Base-by-base conservation (phyloP, 2,329 filamentous ascomycete genomes). In the Fusarium sp. region DNA sequence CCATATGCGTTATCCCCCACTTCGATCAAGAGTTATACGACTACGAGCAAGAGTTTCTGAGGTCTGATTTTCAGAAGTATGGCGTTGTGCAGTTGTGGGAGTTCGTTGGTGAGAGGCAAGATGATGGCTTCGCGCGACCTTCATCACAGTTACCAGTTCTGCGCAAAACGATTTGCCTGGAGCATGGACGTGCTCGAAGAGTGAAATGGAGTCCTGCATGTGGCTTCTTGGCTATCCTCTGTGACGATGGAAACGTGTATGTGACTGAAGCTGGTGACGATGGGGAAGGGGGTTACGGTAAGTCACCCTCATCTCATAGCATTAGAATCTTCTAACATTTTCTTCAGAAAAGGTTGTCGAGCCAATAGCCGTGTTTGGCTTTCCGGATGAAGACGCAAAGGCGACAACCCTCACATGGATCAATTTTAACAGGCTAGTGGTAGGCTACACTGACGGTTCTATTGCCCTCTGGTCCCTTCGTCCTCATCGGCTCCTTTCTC, bases 391-490 rank as follows among this genome's bases (percentile, higher is more conserved):
- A 73, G 79, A 83, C 57, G 78, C 86, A 40, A 78, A 81, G 28
- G 83, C 84, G 30, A 87, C 85, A 16, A 82, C 83, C 61, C 80
- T 89, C 53, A 80, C 85, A 12, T 89, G 87, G 87, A 76, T 83
- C 34, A 84, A 83, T 61, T 80, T 82, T 66, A 88, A 88, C 71
- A 83, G 86, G 23, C 76, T 89, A 38, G 84, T 81, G 1, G 77
- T 86, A 31, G 87, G 85, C 49, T 86, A 88, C 72, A 82, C 81
- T 0, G 87, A 89, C 62, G 87, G 87, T 33, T 86, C 84, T 20
- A 78, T 89, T 36, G 81, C 81, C 20, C 77, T 88, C 12, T 89
- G 86, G 86, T 88, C 86, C 12, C 71, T 89, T 41, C 79, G 80
- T 38, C 86, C 86, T 1, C 77, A 74, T 44, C 76, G 79, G 28